phyloP scores from a whole-genome alignment of 768 basidiomycete species.

The Auricularia cornea region DNA sequence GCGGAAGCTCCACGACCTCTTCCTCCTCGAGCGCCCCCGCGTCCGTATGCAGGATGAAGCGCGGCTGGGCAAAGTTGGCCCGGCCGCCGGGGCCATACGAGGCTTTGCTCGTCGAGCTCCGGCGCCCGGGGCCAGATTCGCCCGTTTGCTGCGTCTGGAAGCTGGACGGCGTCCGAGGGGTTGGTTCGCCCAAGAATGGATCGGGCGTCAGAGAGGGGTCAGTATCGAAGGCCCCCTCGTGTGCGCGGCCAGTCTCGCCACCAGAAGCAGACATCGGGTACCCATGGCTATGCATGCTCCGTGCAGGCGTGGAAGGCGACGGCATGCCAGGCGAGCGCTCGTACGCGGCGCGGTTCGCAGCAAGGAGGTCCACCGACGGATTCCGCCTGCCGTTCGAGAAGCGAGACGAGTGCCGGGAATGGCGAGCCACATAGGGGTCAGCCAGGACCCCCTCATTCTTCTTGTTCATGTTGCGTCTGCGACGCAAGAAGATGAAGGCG shows the following conservation, averaged over 20 bases:
- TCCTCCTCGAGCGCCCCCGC: slow-evolving; percentile 43
- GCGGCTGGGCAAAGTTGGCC: slow-evolving; percentile 28
- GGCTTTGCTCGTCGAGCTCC: background rate
- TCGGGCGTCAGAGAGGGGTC: background rate
- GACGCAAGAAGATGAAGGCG: slow-evolving; percentile 31
- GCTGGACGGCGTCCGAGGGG: background rate
- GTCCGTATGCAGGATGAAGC: slow-evolving; percentile 63
- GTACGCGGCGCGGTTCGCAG: background rate
- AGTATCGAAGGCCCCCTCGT: background rate
- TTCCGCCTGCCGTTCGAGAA: background rate
- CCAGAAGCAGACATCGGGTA: background rate
- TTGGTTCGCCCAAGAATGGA: slow-evolving; percentile 28
- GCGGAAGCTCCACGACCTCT: slow-evolving; percentile 63
- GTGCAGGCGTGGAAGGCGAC: background rate
- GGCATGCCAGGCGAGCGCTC: background rate
- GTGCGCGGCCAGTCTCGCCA: background rate
- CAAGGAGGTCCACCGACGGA: background rate
- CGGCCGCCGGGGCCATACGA: background rate
- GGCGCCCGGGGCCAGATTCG: background rate
- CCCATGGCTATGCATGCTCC: background rate
- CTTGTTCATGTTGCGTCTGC: background rate
- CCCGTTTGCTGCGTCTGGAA: background rate
- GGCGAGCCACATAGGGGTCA: background rate
- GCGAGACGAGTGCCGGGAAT: background rate
- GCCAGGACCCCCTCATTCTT: background rate